These are phyloP conservation scores for Podila minutissima DNA, from an alignment of 192 early-diverging fungal species.

Conservation along the genomic window DNA sequence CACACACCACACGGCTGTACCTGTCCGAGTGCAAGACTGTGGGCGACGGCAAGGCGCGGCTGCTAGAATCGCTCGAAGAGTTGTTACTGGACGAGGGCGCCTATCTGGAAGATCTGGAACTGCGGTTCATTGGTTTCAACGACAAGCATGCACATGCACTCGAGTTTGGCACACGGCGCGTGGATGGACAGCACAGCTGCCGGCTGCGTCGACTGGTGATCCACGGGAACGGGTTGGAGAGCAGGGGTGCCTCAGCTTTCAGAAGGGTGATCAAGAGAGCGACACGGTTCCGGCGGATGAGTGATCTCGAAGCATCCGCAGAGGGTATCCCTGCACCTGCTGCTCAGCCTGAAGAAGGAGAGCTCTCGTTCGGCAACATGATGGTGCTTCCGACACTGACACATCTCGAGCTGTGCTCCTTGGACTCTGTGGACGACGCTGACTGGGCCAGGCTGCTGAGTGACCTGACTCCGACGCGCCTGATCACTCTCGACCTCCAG, in stretches of 20 bases:
- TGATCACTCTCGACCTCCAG: slow-evolving; percentile 33
- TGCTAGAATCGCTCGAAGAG: slow-evolving; percentile 38
- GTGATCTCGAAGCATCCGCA: not conserved
- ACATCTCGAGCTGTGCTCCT: slow-evolving; percentile 34
- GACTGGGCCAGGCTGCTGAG: slow-evolving; percentile 33
- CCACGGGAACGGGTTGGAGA: slow-evolving; percentile 38
- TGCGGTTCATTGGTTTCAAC: slow-evolving; percentile 42
- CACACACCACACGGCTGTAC: slow-evolving; percentile 17
- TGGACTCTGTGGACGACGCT: slow-evolving; percentile 29
- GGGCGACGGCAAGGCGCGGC: slow-evolving; percentile 7
- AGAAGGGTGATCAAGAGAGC: slow-evolving; percentile 20
- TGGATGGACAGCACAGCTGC: slow-evolving; percentile 1
- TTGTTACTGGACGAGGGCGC: slow-evolving; percentile 23
- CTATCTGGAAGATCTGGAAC: slow-evolving; percentile 28
- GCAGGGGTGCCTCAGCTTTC: slow-evolving; percentile 22
- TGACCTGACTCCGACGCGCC: slow-evolving; percentile 10
- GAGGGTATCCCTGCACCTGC: not conserved
- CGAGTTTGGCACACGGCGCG: slow-evolving; percentile 31
- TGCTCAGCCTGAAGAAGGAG: not conserved
- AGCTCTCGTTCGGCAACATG: slow-evolving; percentile 19
- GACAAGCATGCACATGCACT: slow-evolving; percentile 45
- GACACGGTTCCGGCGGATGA: slow-evolving; percentile 1
- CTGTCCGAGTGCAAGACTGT: slow-evolving; percentile 26
- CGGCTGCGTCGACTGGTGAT: slow-evolving; percentile 39
- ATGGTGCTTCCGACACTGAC: slow-evolving; percentile 22